These are phyloP conservation scores for Suillus plorans DNA, from an alignment of 768 basidiomycete genomes.

Conservation along the genomic window DNA sequence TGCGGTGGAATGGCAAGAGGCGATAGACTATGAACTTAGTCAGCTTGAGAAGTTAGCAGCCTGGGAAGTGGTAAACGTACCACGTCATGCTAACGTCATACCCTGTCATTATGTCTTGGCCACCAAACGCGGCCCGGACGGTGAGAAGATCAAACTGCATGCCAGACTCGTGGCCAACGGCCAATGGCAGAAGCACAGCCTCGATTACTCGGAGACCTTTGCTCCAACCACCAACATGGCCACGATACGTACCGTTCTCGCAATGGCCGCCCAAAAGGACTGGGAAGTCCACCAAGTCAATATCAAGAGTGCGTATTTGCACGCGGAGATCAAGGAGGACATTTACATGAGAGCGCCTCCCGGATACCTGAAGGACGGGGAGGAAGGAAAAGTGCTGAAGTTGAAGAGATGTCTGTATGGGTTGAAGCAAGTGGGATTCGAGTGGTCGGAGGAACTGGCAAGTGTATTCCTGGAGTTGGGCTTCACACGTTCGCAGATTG, in stretches of 20 bases:
- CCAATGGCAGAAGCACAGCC: background rate
- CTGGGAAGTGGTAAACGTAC: conserved; percentile 26
- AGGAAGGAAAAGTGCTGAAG: conserved; percentile 26
- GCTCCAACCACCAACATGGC: conserved; percentile 11
- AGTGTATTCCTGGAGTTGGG: background rate
- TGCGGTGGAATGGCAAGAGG: conserved; percentile 6
- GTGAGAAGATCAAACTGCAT: background rate
- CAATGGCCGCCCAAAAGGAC: conserved; percentile 12
- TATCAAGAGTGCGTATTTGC: conserved; percentile 16
- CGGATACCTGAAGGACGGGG: conserved; percentile 15
- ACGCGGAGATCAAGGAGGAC: conserved; percentile 24
- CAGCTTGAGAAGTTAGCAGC: conserved; percentile 22
- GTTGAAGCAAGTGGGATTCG: conserved; percentile 32
- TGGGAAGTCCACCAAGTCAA: conserved; percentile 14
- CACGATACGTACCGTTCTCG: conserved; percentile 11
- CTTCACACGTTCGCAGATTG: background rate
- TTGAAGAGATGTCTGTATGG: conserved; percentile 37
- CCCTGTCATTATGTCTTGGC: conserved; percentile 12
- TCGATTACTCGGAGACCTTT: conserved; percentile 26
- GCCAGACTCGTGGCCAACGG: conserved; percentile 2
- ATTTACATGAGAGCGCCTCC: conserved; percentile 39
- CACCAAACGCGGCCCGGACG: conserved; percentile 2
- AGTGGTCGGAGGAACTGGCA: conserved; percentile 28
- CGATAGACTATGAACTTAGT: conserved; percentile 12
- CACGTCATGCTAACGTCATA: conserved; percentile 27